phyloP scores from a whole-genome alignment of 805 yeast species.

The Zygosaccharomyces gambellarensis region DNA sequence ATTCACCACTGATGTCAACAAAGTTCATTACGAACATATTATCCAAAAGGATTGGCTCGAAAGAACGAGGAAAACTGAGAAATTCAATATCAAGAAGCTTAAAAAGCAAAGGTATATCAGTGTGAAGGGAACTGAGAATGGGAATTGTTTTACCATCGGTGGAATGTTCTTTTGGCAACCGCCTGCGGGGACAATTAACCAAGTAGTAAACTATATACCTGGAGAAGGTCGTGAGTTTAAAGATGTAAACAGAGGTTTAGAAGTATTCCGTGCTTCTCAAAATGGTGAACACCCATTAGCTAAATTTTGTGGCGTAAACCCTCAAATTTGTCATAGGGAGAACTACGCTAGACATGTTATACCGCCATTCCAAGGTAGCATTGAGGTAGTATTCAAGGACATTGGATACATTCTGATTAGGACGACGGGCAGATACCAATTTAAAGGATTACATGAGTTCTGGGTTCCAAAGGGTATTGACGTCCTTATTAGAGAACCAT shows the following conservation, averaged over 20 bases:
- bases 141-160: constrained; percentile 49
- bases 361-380: constrained; percentile 66
- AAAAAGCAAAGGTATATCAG: constrained; percentile 33
- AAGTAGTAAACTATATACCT: constrained; percentile 43
- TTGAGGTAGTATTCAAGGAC: constrained; percentile 61
- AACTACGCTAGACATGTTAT: constrained; percentile 44
- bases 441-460: constrained; percentile 40
- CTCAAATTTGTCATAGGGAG: constrained; percentile 14
- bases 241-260: constrained; percentile 34
- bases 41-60: constrained; percentile 31
- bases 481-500: constrained; percentile 51
- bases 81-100: constrained; percentile 30
- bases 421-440: constrained; percentile 49
- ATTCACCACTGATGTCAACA: constrained; percentile 24
- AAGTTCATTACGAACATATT: constrained; percentile 25
- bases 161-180: constrained; percentile 57
- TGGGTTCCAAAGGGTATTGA: constrained; percentile 54
- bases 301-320: constrained; percentile 29
- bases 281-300: constrained; percentile 29
- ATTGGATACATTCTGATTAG: constrained; percentile 58
- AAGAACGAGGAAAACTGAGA: constrained; percentile 32
- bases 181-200: constrained; percentile 48
- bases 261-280: constrained; percentile 22
- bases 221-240: constrained; percentile 36
- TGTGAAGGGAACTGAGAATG: constrained; percentile 36